Conservation (phyloP, 2,329 filamentous ascomycete genomes). For the Hymenoscyphus scutula region DNA sequence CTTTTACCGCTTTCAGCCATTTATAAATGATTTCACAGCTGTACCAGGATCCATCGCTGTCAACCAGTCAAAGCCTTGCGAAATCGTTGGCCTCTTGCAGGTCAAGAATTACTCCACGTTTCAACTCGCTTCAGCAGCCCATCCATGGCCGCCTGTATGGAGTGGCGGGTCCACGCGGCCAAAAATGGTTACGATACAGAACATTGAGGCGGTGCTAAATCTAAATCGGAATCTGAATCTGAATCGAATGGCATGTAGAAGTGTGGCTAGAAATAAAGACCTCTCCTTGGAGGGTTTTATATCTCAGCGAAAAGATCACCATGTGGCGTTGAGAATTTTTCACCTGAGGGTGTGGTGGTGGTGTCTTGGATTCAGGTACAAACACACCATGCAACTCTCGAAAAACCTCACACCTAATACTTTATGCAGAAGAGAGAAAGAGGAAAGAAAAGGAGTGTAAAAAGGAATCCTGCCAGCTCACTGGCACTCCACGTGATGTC, state of each 20-base stretch:
- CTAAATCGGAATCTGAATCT: too few species aligned
- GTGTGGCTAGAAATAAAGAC: neutral
- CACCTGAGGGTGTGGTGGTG: neutral
- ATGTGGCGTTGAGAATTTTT: neutral
- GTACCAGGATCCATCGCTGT: conserved; percentile 1
- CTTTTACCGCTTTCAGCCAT: neutral
- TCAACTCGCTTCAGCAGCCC: conserved; percentile 1
- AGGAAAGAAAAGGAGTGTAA: neutral
- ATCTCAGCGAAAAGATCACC: neutral
- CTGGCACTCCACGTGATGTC: conserved; percentile 3
- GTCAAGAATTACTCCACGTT: neutral
- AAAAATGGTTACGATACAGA: neutral
- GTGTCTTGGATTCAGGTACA: neutral
- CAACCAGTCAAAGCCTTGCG: neutral
- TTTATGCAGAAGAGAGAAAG: neutral
- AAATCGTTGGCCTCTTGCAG: neutral
- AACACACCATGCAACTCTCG: neutral
- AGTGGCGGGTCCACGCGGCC: neutral
- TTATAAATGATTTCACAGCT: neutral
- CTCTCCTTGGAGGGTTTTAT: neutral
- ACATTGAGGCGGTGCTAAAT: neutral
- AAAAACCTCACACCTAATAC: neutral
- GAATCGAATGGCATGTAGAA: neutral
- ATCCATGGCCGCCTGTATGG: conserved; percentile 1
- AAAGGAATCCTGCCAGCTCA: conserved; percentile 1